A percentile compares a stretch with the other conserved stretches of the same genome.
These are phyloP conservation scores for Acacia pycnantha DNA, from an alignment of 331 rosid species.

Conservation along the genomic window DNA sequence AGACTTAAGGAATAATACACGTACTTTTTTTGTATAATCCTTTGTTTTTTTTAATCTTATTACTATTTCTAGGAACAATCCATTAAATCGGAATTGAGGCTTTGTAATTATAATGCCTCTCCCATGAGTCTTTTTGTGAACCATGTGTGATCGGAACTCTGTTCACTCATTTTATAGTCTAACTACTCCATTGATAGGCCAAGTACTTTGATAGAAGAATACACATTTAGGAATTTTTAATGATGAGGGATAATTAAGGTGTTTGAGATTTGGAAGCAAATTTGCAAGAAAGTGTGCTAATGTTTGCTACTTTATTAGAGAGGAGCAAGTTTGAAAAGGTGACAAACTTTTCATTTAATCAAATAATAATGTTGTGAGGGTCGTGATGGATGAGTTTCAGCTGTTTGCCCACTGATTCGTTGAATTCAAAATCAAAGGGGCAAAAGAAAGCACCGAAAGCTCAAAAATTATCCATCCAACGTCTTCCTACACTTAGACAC, in stretches of 20 bases:
- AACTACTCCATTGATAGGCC: rapidly evolving
- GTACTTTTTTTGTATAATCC: too few relatives aligned
- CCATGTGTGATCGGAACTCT: too few relatives aligned
- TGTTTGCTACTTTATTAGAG: not conserved
- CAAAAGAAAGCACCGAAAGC: not conserved
- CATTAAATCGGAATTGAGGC: too few relatives aligned
- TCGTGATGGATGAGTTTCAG: not conserved
- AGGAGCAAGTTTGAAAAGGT: not conserved
- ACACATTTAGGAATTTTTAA: too few relatives aligned
- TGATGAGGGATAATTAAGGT: not conserved
- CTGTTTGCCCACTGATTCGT: too few relatives aligned
- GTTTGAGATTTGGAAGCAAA: not conserved
- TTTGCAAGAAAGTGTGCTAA: not conserved
- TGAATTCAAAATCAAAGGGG: not conserved
- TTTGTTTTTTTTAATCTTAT: too few relatives aligned
- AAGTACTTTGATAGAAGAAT: too few relatives aligned
- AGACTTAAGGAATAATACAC: too few relatives aligned
- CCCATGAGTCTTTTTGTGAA: too few relatives aligned
- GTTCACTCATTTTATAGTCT: too few relatives aligned
- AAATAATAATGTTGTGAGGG: not conserved
- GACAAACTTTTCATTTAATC: not conserved
- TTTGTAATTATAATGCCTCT: too few relatives aligned
- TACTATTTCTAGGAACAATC: too few relatives aligned
- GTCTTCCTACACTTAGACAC: not conserved
- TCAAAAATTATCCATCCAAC: not conserved